Percentiles rank a stretch among this genome's conserved stretches.
Conservation (phyloP, 2,329 filamentous ascomycete genomes). For the Thermoascus crustaceus region DNA sequence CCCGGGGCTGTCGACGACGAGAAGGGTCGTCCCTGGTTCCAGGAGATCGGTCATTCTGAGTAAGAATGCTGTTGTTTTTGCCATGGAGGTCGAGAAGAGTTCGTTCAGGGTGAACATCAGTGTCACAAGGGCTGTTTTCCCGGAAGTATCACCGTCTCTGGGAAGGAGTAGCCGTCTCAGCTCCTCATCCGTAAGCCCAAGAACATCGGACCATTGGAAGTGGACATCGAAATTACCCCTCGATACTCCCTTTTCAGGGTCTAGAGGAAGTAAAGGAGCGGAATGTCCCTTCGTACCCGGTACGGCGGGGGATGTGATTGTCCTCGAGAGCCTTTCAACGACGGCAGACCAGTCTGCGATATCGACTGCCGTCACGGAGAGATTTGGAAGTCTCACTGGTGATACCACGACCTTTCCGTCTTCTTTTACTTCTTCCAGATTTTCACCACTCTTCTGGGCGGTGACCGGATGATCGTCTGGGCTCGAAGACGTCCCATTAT, state of each 20-base stretch:
- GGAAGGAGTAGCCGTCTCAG: conserved; percentile 28
- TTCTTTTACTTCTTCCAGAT: no score
- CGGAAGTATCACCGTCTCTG: background rate
- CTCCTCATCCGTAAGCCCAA: conserved; percentile 32
- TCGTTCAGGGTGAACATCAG: conserved; percentile 94
- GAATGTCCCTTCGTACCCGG: conserved; percentile 19
- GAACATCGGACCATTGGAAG: conserved; percentile 46
- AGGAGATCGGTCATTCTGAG: conserved; percentile 56
- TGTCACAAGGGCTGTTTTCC: conserved; percentile 54
- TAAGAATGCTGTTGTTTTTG: conserved; percentile 69
- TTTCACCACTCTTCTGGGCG: no score
- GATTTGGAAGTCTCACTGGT: conserved; percentile 3
- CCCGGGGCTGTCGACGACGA: conserved; percentile 88
- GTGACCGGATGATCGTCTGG: no score
- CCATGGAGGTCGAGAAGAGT: conserved; percentile 70
- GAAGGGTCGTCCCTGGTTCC: conserved; percentile 55
- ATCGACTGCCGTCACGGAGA: conserved; percentile 62
- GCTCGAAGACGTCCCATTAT: no score
- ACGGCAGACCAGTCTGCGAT: conserved; percentile 68
- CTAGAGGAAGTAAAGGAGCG: conserved; percentile 19
- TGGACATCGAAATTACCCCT: conserved; percentile 20
- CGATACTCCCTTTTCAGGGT: background rate
- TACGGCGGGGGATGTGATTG: conserved; percentile 39
- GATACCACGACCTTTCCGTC: background rate
- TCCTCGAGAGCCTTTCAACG: conserved; percentile 48